Conservation (phyloP, 2,329 filamentous ascomycete species). For the Drechslerella stenobrocha region DNA sequence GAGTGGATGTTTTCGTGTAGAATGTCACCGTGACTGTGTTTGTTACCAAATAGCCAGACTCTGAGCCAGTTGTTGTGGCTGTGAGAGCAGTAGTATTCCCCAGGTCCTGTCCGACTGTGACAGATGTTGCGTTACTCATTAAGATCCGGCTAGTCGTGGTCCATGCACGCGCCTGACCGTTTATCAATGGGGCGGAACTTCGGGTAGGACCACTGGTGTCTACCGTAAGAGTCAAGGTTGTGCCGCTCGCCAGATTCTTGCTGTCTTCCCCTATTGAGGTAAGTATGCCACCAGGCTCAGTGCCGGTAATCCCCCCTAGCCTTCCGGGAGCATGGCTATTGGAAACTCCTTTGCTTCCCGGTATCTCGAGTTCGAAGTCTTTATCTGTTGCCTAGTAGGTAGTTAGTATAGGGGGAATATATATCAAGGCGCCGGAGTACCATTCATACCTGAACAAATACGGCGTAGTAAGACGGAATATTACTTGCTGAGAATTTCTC, state of each 20-base stretch:
- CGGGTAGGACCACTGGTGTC: neutral
- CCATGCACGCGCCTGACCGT: no score
- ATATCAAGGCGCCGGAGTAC: no score
- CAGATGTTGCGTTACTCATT: neutral
- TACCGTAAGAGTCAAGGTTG: slow-evolving; percentile 12
- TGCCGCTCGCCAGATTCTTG: neutral
- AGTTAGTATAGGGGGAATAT: slow-evolving; percentile 1
- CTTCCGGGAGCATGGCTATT: no score
- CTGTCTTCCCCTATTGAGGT: neutral
- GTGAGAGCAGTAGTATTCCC: slow-evolving; percentile 9
- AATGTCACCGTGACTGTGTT: slow-evolving; percentile 24
- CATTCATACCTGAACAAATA: slow-evolving; percentile 28
- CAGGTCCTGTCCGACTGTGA: neutral
- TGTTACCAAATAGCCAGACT: slow-evolving; percentile 10
- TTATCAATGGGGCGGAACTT: neutral
- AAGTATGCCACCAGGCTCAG: neutral
- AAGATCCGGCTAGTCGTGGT: slow-evolving; percentile 13
- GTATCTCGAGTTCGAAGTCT: no score
- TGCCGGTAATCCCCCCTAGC: neutral
- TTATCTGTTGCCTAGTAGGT: slow-evolving; percentile 9
- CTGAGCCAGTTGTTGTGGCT: slow-evolving; percentile 14
- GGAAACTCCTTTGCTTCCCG: no score
- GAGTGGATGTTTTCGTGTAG: slow-evolving; percentile 8
- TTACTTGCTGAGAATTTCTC: slow-evolving; percentile 16
- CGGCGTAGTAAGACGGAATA: slow-evolving; percentile 26